Conservation (phyloP, 2,329 filamentous ascomycete genomes). For the Colletotrichum liriopes region DNA sequence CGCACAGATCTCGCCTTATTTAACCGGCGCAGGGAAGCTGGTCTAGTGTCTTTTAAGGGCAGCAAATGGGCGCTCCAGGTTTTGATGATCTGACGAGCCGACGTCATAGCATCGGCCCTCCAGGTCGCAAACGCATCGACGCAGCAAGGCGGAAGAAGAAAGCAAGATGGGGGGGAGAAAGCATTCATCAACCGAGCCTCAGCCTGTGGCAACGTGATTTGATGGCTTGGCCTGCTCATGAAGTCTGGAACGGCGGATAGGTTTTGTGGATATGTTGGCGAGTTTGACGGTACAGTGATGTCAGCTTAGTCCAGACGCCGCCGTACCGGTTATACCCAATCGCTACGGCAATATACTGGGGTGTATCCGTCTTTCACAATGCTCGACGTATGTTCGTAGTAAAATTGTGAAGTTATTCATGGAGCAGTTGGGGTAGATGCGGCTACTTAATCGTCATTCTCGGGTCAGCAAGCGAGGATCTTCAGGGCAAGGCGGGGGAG, state of each 20-base stretch:
- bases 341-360: not conserved
- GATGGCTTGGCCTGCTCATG: not conserved
- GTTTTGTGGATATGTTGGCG: not conserved
- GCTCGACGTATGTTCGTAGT: too few relatives aligned
- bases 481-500: conserved; percentile 15
- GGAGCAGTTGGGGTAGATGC: not conserved
- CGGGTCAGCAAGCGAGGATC: conserved; percentile 22
- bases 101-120: not conserved
- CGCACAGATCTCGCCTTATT: not conserved
- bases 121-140: not conserved
- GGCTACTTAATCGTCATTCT: conserved; percentile 22
- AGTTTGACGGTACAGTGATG: conserved; percentile 26
- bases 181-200: not conserved
- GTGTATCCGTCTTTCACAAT: not conserved
- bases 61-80: not conserved
- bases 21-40: not conserved
- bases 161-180: not conserved
- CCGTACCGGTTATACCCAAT: not conserved
- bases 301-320: not conserved
- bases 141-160: too few relatives aligned
- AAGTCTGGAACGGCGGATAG: not conserved
- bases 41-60: not conserved
- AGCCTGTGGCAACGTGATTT: not conserved
- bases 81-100: not conserved
- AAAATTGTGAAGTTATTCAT: not conserved